A percentile compares a stretch with the other conserved stretches of the same genome.
Conservation (phyloP, 139 green algal genomes). For the Asterochloris erici region DNA sequence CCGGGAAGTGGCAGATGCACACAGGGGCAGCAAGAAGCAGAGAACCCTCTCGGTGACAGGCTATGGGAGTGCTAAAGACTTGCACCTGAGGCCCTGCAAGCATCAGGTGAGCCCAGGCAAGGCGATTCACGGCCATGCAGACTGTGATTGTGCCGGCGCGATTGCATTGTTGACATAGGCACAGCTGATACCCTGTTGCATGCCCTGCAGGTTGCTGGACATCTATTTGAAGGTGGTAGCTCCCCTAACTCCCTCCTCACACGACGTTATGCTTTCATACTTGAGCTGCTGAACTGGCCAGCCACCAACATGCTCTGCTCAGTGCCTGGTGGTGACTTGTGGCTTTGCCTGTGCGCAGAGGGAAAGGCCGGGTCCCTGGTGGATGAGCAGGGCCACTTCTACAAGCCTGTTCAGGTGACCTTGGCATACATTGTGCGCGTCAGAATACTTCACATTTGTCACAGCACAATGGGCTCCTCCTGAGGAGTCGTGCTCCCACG, state of each 20-base stretch:
- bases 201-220: constrained; percentile 45
- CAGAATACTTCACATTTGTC: too few species aligned
- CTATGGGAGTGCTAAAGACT: background rate
- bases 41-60: too few species aligned
- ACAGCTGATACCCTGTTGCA: background rate
- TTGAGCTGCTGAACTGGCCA: too few species aligned
- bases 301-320: background rate
- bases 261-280: background rate
- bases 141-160: too few species aligned
- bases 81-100: constrained; percentile 35
- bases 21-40: too few species aligned
- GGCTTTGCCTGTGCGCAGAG: constrained; percentile 36
- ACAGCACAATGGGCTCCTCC: background rate
- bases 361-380: constrained; percentile 60
- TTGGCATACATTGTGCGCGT: too few species aligned
- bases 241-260: background rate
- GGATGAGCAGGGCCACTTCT: constrained; percentile 61
- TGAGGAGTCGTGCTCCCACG: background rate
- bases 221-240: constrained; percentile 51
- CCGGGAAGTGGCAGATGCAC: too few species aligned
- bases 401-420: constrained; percentile 67
- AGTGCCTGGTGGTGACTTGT: background rate
- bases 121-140: background rate
- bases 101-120: constrained; percentile 33
- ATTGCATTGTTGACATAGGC: background rate